These are phyloP conservation scores for Solanum pinnatisectum DNA, from an alignment of 257 asterid genomes.

Conservation along the genomic window DNA sequence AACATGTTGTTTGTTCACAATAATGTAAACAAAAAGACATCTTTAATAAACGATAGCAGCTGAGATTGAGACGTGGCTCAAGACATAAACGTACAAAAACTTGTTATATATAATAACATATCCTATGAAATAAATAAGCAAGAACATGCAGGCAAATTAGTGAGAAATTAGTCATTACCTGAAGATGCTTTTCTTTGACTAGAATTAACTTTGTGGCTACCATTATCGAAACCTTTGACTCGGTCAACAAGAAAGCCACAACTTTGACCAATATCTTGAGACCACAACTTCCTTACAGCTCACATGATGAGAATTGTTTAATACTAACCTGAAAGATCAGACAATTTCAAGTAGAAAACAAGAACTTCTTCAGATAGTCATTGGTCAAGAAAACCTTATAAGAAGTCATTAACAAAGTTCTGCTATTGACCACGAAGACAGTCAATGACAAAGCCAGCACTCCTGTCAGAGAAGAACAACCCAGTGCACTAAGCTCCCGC, in stretches of 20 bases:
- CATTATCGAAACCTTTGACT: background rate
- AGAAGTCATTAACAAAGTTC: background rate
- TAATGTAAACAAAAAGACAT: background rate
- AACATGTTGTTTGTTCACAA: background rate
- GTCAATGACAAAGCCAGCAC: background rate
- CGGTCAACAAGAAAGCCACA: background rate
- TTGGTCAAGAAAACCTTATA: background rate
- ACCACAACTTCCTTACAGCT: background rate
- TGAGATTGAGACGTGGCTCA: background rate
- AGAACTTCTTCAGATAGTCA: background rate
- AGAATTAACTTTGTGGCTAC: background rate
- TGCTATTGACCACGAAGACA: background rate
- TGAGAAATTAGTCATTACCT: background rate
- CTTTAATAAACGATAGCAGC: background rate
- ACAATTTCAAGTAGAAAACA: background rate
- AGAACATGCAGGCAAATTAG: background rate
- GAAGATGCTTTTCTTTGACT: background rate
- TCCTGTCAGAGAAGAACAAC: background rate
- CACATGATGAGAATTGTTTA: constrained; percentile 1
- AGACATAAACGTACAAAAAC: background rate
- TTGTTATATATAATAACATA: background rate
- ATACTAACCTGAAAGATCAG: background rate
- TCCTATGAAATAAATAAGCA: background rate
- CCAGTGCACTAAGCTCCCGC: background rate
- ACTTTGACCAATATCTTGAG: constrained; percentile 1